These are phyloP conservation scores for Monascus purpureus DNA, from an alignment of 495 filamentous ascomycete genomes.

Conservation along the genomic window DNA sequence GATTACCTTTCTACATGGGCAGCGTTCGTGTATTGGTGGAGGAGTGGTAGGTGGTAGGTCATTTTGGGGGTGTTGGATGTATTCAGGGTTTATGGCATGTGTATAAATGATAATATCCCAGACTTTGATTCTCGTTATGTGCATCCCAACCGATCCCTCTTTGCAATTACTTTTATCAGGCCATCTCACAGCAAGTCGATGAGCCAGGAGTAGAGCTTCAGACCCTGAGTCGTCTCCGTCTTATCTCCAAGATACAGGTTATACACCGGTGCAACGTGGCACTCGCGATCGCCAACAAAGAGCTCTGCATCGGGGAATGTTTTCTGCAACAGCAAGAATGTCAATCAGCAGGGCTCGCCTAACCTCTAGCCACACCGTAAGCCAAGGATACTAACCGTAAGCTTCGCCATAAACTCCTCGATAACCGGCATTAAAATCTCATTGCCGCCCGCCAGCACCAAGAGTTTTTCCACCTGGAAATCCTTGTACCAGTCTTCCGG, in stretches of 20 bases:
- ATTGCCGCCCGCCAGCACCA: conserved; percentile 41
- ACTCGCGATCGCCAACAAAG: conserved; percentile 23
- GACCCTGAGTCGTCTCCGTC: conserved; percentile 27
- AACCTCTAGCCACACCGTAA: background rate
- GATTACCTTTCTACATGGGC: conserved; percentile 36
- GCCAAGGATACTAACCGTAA: no score
- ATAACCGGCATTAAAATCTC: conserved; percentile 50
- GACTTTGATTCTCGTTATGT: no score
- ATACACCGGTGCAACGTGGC: conserved; percentile 31
- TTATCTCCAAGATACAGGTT: conserved; percentile 23
- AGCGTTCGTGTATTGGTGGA: conserved; percentile 36
- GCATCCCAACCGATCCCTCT: no score
- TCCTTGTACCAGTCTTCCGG: conserved; percentile 36
- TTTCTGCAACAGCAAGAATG: background rate
- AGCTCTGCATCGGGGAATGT: conserved; percentile 19
- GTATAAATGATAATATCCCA: no score
- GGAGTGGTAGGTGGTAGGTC: conserved; percentile 32
- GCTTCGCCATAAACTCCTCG: conserved; percentile 30
- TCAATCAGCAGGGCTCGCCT: background rate
- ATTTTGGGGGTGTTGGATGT: no score
- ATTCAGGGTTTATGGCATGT: no score
- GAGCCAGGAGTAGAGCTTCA: conserved; percentile 19
- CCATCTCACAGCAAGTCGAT: no score
- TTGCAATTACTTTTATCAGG: no score
- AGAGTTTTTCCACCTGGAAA: conserved; percentile 30